Base-by-base conservation (phyloP, 768 basidiomycete species). In the Gymnopilus dilepis region DNA sequence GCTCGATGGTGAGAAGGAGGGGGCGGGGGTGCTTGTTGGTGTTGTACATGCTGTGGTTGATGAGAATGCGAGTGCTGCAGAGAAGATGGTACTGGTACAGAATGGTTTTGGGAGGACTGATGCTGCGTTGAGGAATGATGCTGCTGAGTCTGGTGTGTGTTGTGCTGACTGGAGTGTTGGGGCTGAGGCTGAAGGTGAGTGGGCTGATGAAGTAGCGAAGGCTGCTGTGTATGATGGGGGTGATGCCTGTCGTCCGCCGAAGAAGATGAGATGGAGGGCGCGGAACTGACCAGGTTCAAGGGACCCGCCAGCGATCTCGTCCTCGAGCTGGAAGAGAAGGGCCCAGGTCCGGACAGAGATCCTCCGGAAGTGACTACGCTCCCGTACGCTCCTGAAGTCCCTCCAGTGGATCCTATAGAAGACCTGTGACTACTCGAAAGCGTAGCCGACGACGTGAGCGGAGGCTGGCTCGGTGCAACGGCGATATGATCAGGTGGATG, bases 201-300 rank as follows among this genome's bases (percentile, higher is more conserved):
- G 22, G 28, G 47, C n/a, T 52, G 61, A 21, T 61, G 60, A 13
- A 51, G 45, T 3, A 56, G 45, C 8, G 58, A 19, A 11, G 52
- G 58, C 24, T 58, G 57, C 34, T 48, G 47, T n/a, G 34, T 37
- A 26, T 54, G 59, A 12, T 54, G 57, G 7, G 43, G 34, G 21
- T 58, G 22, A 48, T 54, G 37, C 17, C 63, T 59, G 26, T 61
- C 65, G 31, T 67, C 65, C 17, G 59, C 21, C n/a, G 65, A 56
- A 1, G 62, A 63, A 3, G 65, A 61, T 6, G 60, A 34, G 31
- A 43, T 45, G 3, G 60, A 63, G 4, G 65, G 59, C 22, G 56
- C 40, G 5, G 65, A 64, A 15, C 37, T 50, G 6, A 52, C 51
- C 22, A 59, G 17, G 42, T 66, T 57, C 50, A 66, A 22, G 4